Percentiles rank a stretch among this genome's conserved stretches.
Conservation (phyloP, 331 rosid species). For the Phaseolus coccineus region DNA sequence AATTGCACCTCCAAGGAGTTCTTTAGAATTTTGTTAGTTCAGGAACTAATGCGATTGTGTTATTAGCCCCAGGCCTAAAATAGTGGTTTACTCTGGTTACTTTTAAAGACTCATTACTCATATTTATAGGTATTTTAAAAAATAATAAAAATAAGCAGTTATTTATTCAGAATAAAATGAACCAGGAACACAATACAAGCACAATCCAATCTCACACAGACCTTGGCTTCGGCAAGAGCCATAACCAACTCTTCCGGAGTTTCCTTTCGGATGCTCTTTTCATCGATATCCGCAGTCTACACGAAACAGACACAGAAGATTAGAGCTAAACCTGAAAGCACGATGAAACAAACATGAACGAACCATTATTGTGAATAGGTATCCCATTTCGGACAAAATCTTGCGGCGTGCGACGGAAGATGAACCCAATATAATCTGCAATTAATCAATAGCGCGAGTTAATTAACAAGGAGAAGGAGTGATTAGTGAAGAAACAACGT, state of each 20-base stretch:
- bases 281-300: slow-evolving; percentile 95
- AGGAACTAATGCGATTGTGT: neutral
- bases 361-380: slow-evolving; percentile 77
- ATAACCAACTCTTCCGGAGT: slow-evolving; percentile 86
- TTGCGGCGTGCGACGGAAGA: slow-evolving; percentile 75
- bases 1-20: too few species aligned
- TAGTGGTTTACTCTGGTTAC: neutral
- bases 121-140: neutral
- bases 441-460: slow-evolving; percentile 1
- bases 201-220: slow-evolving; percentile 27
- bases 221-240: slow-evolving; percentile 97
- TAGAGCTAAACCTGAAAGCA: slow-evolving; percentile 24
- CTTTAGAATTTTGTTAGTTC: neutral
- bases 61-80: too few species aligned
- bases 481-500: neutral
- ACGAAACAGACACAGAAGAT: neutral
- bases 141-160: neutral
- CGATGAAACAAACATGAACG: neutral
- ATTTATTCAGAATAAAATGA: neutral
- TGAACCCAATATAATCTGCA: slow-evolving; percentile 90
- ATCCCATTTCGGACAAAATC: slow-evolving; percentile 89
- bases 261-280: slow-evolving; percentile 82
- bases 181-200: neutral
- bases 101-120: neutral
- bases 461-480: neutral